Evolutionary conservation across 495 filamentous ascomycete species (phyloP), one percentile per base, ranked within the genome.

Genomic region (Neurospora discreta): DNA sequence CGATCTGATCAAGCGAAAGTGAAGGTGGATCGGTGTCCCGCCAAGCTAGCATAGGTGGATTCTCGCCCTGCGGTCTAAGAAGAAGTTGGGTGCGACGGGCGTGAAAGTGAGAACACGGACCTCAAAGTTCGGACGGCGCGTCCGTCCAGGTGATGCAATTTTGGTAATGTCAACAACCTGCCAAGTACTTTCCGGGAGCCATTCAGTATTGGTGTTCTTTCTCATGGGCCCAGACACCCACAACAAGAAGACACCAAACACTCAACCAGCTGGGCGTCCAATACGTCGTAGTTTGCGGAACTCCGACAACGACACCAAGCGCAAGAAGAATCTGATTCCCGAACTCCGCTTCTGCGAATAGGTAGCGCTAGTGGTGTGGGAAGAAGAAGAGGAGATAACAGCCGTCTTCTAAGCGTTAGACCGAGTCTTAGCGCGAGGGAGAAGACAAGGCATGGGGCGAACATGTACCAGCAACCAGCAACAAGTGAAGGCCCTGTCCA

Each of bases 181-280:
- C 42, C 42, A 44, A 44, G 42, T 44, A 44, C 42, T 44, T 44
- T 44, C 42, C 42, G 42, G 42, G 42, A 44, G 18, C 20, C 42
- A 44, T 44, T 20, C n/a, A 44, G 8, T n/a, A 44, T n/a, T 1
- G n/a, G 42, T 20, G 3, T 20, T n/a, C 18, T n/a, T 9, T 44
- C 42, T 44, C 6, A 3, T 44, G 18, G 42, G 42, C 42, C 42
- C 20, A 78, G 97, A 91, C 85, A 94, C 92, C 42, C 93, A 97
- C 77, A 96, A 98, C 90, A 97, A 96, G 82, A 97, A 93, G 84
- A 90, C 94, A 74, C 94, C 94, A 67, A 88, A 88, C 77, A 95
- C 94, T 79, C 94, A 98, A 98, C 88, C 98, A 99, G 85, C 86
- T 99, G 85, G 95, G 95, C 82, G 94, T 98, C 78, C 90, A 98